These are phyloP conservation scores for Tuber aestivum DNA, from an alignment of 495 filamentous ascomycete species.

Conservation along the genomic window DNA sequence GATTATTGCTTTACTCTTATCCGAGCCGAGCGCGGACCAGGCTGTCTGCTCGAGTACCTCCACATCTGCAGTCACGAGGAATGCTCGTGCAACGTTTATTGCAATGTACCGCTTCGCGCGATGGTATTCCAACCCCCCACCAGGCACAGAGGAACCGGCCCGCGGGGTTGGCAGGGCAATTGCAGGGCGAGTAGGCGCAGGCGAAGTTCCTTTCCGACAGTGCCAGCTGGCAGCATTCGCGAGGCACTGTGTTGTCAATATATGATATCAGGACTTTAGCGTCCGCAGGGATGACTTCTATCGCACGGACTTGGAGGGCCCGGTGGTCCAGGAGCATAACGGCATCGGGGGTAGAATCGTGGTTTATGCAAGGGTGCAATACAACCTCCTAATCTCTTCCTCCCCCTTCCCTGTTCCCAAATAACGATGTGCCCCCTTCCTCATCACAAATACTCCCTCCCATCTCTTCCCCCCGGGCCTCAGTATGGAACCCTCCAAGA, in stretches of 20 bases:
- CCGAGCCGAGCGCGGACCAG: conserved; percentile 9
- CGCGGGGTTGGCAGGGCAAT: conserved; percentile 35
- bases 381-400: conserved; percentile 45
- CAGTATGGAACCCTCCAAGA: conserved; percentile 45
- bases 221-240: conserved; percentile 48
- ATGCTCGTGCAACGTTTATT: conserved; percentile 7
- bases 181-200: conserved; percentile 57
- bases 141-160: conserved; percentile 17
- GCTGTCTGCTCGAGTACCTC: conserved; percentile 14
- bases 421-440: conserved; percentile 51
- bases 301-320: conserved; percentile 44
- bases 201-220: conserved; percentile 57
- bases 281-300: conserved; percentile 46
- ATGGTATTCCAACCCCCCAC: background rate
- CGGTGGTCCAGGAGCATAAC: conserved; percentile 56
- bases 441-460: conserved; percentile 52
- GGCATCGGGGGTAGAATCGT: conserved; percentile 66
- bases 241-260: conserved; percentile 55
- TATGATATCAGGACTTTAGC: conserved; percentile 67
- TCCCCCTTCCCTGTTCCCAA: conserved; percentile 47
- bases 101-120: conserved; percentile 1
- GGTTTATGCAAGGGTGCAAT: conserved; percentile 58
- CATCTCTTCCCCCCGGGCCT: conserved; percentile 42
- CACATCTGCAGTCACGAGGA: background rate
- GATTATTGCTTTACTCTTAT: background rate